These are phyloP conservation scores for Lasiodiplodia gonubiensis DNA, from an alignment of 2,329 filamentous ascomycete species.

Conservation along the genomic window DNA sequence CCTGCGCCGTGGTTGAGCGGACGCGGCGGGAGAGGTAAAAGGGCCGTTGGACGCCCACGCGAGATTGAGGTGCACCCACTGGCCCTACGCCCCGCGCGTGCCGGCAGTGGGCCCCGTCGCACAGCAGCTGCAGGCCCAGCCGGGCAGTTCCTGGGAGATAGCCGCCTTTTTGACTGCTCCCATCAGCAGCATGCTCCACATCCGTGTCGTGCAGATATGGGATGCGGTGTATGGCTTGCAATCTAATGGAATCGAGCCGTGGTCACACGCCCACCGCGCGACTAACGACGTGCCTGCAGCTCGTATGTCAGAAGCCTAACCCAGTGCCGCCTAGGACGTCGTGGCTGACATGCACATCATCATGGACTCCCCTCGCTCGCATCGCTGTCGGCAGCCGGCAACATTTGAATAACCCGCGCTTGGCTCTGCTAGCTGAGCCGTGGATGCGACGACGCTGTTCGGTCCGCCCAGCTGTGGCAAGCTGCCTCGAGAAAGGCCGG, in stretches of 20 bases:
- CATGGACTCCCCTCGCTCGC: conserved; percentile 10
- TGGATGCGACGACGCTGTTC: not conserved
- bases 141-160: conserved; percentile 17
- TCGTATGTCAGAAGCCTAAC: conserved; percentile 3
- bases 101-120: not conserved
- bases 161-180: conserved; percentile 2
- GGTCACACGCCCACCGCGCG: conserved; percentile 21
- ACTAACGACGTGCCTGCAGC: conserved; percentile 23
- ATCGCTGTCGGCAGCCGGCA: conserved; percentile 2
- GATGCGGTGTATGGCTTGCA: conserved; percentile 21
- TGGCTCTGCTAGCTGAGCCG: not conserved
- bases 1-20: not conserved
- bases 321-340: conserved; percentile 5
- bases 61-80: conserved; percentile 11
- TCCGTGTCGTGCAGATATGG: conserved; percentile 10
- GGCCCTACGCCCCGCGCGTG: conserved; percentile 6
- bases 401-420: conserved; percentile 1
- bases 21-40: not conserved
- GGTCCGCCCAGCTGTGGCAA: conserved; percentile 6
- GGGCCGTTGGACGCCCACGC: conserved; percentile 11
- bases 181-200: conserved; percentile 3
- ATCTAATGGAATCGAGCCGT: conserved; percentile 2
- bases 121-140: not conserved
- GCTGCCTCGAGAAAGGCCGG: not conserved
- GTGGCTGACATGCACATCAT: conserved; percentile 24